Percentiles rank a stretch among this genome's conserved stretches.
phyloP scores from a whole-genome alignment of 169 alveolate genomes.

The Plasmodium chabaudi region DNA sequence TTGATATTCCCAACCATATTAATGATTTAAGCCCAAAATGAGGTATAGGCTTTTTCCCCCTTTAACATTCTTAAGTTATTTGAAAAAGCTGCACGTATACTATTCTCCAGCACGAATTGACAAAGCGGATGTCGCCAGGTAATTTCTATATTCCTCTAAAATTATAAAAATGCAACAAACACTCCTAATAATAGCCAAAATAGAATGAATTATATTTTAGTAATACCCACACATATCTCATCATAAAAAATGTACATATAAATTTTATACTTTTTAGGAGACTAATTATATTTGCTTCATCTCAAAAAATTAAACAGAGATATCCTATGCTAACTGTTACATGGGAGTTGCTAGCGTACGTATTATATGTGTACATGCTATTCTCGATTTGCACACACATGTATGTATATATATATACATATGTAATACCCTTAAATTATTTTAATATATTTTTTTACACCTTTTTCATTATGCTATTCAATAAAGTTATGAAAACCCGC shows the following conservation, averaged over 20 bases:
- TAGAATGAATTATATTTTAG: neutral
- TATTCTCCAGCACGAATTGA: conserved; percentile 65
- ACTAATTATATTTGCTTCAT: conserved; percentile 82
- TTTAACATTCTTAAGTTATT: conserved; percentile 38
- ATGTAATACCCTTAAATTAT: neutral
- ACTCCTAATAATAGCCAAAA: neutral
- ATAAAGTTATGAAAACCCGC: conserved; percentile 71
- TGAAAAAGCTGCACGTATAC: conserved; percentile 40
- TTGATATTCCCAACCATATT: no score
- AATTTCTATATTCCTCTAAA: neutral
- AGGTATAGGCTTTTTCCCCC: conserved; percentile 74
- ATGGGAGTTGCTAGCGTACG: conserved; percentile 85
- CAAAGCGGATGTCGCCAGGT: conserved; percentile 76
- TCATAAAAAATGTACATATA: neutral
- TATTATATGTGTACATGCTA: neutral
- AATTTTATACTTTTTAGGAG: conserved; percentile 62
- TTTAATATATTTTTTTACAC: neutral
- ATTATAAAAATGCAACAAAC: neutral
- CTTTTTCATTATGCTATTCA: neutral
- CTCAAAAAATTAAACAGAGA: conserved; percentile 80
- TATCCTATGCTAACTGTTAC: conserved; percentile 83
- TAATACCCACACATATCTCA: neutral
- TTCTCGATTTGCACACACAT: neutral
- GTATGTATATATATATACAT: neutral
- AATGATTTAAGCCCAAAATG: conserved; percentile 11